Evolutionary conservation across 2,329 filamentous ascomycete genomes (phyloP), one percentile per base, ranked within the genome.

Genomic region (Aspergillus clavatus): DNA sequence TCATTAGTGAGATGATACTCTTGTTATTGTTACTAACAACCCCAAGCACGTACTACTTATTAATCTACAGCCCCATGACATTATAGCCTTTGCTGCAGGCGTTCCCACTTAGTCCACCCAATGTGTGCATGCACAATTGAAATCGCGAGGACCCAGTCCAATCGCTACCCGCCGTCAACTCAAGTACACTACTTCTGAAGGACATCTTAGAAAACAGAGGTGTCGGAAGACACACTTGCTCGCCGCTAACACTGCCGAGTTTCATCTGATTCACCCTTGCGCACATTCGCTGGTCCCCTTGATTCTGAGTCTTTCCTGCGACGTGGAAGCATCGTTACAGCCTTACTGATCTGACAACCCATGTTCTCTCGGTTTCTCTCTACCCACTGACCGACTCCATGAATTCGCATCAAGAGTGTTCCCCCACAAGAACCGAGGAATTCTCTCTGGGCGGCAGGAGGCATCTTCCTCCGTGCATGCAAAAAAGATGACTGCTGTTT

Each of bases 161-260:
- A 56, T 56, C 52, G 46, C 50, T 56, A 56, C 42, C 46, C 48
- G 52, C 52, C 46, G 8, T 24, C 8, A 24, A 24, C 23, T 37
- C 43, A 39, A 45, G 24, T 42, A 37, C 42, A 39, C 46, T 45
- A 38, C 41, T 22, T 12, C 21, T 41, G 40, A 29, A 27, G 41
- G 42, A 52, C 23, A 22, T n/a, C 33, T 33, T 18, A 33, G 39
- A 41, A 14, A 10, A 35, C 16, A 5, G 8, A 35, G 16, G 19
- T 18, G 6, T 11, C 12, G 11, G 14, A 18, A 24, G 7, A 18
- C 18, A 21, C 31, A 35, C 16, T 4, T 19, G 18, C 18, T 18
- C n/a, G 10, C 31, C 5, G 12, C 31, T 21, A 35, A 28, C 18
- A 4, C 12, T 35, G 10, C 19, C 31, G 19, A 16, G 18, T 10